phyloP scores from a whole-genome alignment of 345 rosid species.

The Firmiana major region DNA sequence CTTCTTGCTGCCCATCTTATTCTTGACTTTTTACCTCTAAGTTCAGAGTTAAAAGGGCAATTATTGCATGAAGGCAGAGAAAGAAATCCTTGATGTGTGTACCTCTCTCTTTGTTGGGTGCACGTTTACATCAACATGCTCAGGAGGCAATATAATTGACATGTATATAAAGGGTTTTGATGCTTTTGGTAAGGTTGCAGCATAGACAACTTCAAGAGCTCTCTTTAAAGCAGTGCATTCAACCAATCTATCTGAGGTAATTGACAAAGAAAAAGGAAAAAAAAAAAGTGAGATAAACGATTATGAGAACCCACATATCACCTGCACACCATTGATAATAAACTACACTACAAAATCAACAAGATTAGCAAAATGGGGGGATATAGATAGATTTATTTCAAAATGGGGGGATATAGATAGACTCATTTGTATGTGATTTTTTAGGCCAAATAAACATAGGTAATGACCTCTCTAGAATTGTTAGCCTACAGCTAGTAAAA shows the following conservation, averaged over 20 bases:
- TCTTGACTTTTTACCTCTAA: not conserved
- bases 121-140: constrained; percentile 92
- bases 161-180: constrained; percentile 89
- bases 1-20: not conserved
- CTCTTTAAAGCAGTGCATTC: constrained; percentile 90
- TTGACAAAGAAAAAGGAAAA: constrained; percentile 14
- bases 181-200: constrained; percentile 92
- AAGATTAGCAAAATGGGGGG: not conserved
- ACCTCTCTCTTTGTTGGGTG: constrained; percentile 98
- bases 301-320: not conserved
- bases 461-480: not conserved
- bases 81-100: constrained; percentile 14
- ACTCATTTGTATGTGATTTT: not conserved
- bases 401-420: not conserved
- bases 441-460: not conserved
- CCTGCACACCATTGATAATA: not conserved
- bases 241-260: constrained; percentile 76
- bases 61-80: not conserved
- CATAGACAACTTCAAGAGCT: constrained; percentile 88
- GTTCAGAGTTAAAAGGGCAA: not conserved
- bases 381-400: not conserved
- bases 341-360: not conserved
- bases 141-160: constrained; percentile 80
- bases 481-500: not conserved
- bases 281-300: constrained; percentile 1